Conservation (phyloP, 2,329 filamentous ascomycete genomes). For the Passalora sequoiae region DNA sequence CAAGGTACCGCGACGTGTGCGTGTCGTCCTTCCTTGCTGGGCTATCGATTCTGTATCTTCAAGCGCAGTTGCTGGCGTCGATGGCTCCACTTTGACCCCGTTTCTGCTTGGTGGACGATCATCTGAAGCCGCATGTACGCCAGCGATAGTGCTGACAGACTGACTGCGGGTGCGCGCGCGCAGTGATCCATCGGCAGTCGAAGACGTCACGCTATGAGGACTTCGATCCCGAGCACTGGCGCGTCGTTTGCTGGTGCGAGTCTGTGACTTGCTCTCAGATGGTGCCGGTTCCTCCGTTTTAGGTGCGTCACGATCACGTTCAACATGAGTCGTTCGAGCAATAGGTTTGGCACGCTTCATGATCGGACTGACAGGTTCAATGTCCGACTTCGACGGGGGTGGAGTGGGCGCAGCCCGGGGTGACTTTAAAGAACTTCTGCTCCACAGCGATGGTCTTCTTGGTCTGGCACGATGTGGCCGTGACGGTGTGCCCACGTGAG, state of each 20-base stretch:
- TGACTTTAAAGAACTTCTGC: constrained; percentile 18
- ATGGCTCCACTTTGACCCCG: constrained; percentile 45
- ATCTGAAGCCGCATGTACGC: constrained; percentile 37
- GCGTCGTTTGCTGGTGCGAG: constrained; percentile 11
- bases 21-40: constrained; percentile 28
- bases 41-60: constrained; percentile 34
- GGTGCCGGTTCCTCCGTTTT: constrained; percentile 14
- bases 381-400: constrained; percentile 25
- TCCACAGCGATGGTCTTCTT: constrained; percentile 27
- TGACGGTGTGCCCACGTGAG: constrained; percentile 28
- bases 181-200: constrained; percentile 41
- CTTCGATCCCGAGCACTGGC: constrained; percentile 21
- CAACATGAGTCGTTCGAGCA: constrained; percentile 9
- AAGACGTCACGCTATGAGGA: constrained; percentile 42
- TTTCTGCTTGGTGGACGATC: constrained; percentile 37
- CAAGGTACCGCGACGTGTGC: constrained; percentile 33
- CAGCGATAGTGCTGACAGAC: constrained; percentile 44
- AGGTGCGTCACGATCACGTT: constrained; percentile 14
- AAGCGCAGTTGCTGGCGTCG: constrained; percentile 40
- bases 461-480: too few species aligned
- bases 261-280: constrained; percentile 14
- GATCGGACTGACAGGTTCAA: constrained; percentile 34
- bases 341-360: constrained; percentile 25
- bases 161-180: constrained; percentile 46
- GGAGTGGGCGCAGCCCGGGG: constrained; percentile 18